phyloP scores from a whole-genome alignment of 164 flowering plant species.

The Umbilicus rupestris region DNA sequence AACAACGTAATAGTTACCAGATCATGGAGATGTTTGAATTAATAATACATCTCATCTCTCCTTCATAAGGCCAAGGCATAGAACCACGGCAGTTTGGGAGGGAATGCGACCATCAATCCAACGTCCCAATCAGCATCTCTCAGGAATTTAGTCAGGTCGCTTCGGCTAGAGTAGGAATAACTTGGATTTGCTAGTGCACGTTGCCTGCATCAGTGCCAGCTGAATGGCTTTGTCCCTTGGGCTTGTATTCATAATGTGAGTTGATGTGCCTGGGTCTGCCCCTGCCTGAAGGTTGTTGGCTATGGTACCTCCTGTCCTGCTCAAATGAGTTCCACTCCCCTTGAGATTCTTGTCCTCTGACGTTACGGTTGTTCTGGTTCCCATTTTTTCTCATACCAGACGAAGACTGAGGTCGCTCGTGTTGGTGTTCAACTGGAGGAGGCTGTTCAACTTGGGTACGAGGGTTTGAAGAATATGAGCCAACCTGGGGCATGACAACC shows the following conservation, averaged over 20 bases:
- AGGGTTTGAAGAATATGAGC: conserved; percentile 22
- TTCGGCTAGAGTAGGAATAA: too few relatives aligned
- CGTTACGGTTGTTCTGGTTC: conserved; percentile 35
- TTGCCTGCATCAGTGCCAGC: neutral
- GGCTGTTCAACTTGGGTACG: conserved; percentile 19
- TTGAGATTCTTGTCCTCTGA: conserved; percentile 40
- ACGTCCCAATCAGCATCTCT: neutral
- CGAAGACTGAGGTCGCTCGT: conserved; percentile 26
- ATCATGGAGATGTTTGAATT: neutral
- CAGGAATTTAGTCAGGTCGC: neutral
- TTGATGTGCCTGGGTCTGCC: conserved; percentile 46
- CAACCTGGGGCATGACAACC: conserved; percentile 23
- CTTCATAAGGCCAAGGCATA: neutral
- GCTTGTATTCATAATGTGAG: conserved; percentile 71
- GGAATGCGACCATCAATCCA: too few relatives aligned
- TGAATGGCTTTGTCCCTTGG: conserved; percentile 26
- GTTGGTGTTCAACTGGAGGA: conserved; percentile 20
- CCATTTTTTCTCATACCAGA: conserved; percentile 46
- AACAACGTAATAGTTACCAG: neutral
- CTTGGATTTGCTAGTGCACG: too few relatives aligned
- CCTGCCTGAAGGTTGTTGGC: conserved; percentile 26
- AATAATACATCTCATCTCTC: neutral
- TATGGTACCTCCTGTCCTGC: conserved; percentile 40
- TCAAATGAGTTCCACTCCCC: conserved; percentile 35
- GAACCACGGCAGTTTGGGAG: too few relatives aligned